Evolutionary conservation across 2,329 filamentous ascomycete species (phyloP).

Genomic region (Cordyceps javanica): DNA sequence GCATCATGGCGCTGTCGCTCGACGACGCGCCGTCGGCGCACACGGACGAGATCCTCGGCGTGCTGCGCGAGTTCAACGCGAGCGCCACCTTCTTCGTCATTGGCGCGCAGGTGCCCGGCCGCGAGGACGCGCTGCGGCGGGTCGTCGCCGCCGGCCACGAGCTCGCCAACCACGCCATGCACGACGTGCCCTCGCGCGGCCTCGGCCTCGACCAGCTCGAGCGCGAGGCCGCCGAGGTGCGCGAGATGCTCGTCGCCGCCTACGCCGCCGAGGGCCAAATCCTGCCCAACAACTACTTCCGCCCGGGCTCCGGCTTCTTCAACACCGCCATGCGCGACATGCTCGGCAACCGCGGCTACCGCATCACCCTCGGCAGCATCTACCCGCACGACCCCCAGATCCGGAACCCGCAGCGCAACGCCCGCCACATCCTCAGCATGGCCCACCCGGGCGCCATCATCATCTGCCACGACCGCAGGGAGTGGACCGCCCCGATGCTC

Average conservation of each 20-base stretch:
- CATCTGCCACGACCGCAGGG: constrained; percentile 76
- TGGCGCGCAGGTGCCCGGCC: constrained; percentile 59
- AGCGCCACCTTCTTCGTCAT: constrained; percentile 87
- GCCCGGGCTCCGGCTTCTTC: constrained; percentile 82
- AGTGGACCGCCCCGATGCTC: constrained; percentile 81
- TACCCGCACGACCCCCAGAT: constrained; percentile 94
- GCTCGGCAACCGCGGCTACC: constrained; percentile 57
- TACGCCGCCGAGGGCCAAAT: constrained; percentile 42
- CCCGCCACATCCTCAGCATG: constrained; percentile 75
- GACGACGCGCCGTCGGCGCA: constrained; percentile 76
- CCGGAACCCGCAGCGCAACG: constrained; percentile 61
- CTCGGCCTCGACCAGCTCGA: constrained; percentile 55
- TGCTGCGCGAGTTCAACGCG: constrained; percentile 60
- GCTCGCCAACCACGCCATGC: constrained; percentile 84
- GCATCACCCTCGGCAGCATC: constrained; percentile 72
- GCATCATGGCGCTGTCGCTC: constrained; percentile 74
- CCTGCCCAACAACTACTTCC: constrained; percentile 61
- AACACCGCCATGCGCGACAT: constrained; percentile 60
- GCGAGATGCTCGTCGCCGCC: constrained; percentile 50
- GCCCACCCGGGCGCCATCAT: constrained; percentile 70
- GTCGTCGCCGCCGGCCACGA: constrained; percentile 61
- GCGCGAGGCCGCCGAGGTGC: constrained; percentile 59
- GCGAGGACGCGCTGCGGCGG: constrained; percentile 48
- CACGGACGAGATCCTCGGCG: constrained; percentile 62
- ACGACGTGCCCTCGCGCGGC: constrained; percentile 67